Conservation (phyloP, 805 yeast genomes). For the Yamadazyma paraphyllophila region DNA sequence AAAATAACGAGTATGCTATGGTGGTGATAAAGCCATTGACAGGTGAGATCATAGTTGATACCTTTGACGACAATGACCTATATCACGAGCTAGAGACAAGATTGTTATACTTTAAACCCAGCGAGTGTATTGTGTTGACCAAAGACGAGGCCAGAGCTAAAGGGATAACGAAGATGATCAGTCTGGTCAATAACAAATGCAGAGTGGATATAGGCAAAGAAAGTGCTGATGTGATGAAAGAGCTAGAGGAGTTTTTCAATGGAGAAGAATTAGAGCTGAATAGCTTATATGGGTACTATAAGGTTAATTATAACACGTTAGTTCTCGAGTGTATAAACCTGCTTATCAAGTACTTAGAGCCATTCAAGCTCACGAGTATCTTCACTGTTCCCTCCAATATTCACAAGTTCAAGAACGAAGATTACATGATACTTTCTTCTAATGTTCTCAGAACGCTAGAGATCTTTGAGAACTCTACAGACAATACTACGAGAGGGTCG, state of each 20-base stretch:
- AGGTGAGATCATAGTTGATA: slow-evolving; percentile 75
- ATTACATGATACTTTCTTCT: slow-evolving; percentile 58
- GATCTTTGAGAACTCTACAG: slow-evolving; percentile 65
- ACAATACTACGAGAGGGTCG: slow-evolving; percentile 59
- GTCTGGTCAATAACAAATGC: slow-evolving; percentile 9
- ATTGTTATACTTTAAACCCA: slow-evolving; percentile 69
- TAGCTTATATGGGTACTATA: slow-evolving; percentile 24
- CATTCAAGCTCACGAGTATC: slow-evolving; percentile 59
- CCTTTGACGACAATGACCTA: slow-evolving; percentile 56
- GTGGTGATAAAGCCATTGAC: slow-evolving; percentile 69
- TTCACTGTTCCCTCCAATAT: slow-evolving; percentile 54
- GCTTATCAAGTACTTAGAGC: slow-evolving; percentile 54
- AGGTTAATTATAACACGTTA: slow-evolving; percentile 17
- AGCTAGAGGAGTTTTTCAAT: slow-evolving; percentile 1
- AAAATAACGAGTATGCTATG: slow-evolving; percentile 34
- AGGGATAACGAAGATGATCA: slow-evolving; percentile 18
- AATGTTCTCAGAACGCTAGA: slow-evolving; percentile 72
- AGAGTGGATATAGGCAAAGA: slow-evolving; percentile 8
- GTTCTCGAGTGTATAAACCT: slow-evolving; percentile 41
- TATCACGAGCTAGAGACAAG: slow-evolving; percentile 73
- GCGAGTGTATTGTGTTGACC: slow-evolving; percentile 49
- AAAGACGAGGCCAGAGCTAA: slow-evolving; percentile 22
- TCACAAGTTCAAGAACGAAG: slow-evolving; percentile 46
- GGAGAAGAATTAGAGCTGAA: slow-evolving; percentile 4
- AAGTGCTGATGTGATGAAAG: slow-evolving; percentile 4